Conservation (phyloP, 495 filamentous ascomycete species). For the Xylaria flabelliformis region DNA sequence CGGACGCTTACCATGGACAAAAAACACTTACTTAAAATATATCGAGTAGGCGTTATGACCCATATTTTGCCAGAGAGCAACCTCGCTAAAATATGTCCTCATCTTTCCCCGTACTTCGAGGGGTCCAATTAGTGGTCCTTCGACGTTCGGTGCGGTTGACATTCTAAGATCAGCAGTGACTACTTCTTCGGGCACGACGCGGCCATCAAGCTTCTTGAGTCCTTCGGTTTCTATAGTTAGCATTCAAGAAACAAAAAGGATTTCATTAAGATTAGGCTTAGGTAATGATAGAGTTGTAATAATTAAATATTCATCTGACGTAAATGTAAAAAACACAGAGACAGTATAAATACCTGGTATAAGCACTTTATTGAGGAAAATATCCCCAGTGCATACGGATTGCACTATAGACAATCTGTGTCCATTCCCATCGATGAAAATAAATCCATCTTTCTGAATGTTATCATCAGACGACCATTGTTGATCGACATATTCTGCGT, state of each 20-base stretch:
- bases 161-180: background rate
- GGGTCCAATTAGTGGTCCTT: background rate
- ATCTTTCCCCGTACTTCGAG: background rate
- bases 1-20: background rate
- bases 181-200: background rate
- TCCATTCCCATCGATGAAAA: background rate
- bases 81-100: conserved; percentile 22
- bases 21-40: conserved; percentile 18
- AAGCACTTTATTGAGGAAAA: conserved; percentile 1
- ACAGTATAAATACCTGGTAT: background rate
- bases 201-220: background rate
- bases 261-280: background rate
- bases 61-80: background rate
- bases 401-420: background rate
- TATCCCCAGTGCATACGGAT: conserved; percentile 10
- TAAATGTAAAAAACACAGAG: background rate
- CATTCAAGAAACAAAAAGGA: background rate
- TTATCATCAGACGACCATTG: conserved; percentile 15
- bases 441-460: conserved; percentile 11
- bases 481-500: background rate
- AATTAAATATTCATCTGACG: background rate
- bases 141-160: background rate
- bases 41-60: background rate
- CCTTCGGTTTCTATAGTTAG: background rate
- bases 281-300: background rate